Conservation (phyloP, 2,329 filamentous ascomycete genomes). For the Cadophora sp. region DNA sequence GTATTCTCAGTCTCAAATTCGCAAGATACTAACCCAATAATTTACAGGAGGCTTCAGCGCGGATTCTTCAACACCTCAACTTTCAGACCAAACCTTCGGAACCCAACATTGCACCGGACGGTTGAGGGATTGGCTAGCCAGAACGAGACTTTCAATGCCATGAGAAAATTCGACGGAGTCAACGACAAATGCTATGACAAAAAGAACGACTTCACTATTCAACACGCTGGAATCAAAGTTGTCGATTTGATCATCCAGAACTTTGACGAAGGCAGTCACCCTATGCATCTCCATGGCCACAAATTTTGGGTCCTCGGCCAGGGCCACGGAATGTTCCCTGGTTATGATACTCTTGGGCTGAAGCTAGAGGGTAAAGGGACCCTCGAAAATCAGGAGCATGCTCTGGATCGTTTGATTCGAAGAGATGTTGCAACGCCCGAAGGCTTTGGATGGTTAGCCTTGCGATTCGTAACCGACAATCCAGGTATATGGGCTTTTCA, state of each 20-base stretch:
- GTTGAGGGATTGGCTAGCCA: constrained; percentile 51
- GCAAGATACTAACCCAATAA: background rate
- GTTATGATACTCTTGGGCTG: constrained; percentile 50
- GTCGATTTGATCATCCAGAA: constrained; percentile 83
- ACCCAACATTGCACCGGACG: constrained; percentile 58
- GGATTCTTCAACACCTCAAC: constrained; percentile 65
- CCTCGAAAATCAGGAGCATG: constrained; percentile 46
- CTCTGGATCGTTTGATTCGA: constrained; percentile 51
- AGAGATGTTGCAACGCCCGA: constrained; percentile 61
- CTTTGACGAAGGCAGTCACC: constrained; percentile 72
- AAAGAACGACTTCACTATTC: constrained; percentile 64
- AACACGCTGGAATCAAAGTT: constrained; percentile 63
- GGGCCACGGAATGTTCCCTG: constrained; percentile 69
- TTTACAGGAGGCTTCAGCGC: constrained; percentile 54
- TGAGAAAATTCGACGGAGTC: constrained; percentile 54
- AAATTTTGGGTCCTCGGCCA: constrained; percentile 65
- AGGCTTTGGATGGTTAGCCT: constrained; percentile 60
- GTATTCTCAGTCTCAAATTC: background rate
- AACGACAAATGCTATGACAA: constrained; percentile 57
- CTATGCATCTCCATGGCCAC: constrained; percentile 79
- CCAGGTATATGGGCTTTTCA: constrained; percentile 65
- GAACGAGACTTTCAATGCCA: constrained; percentile 56
- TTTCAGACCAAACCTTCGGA: constrained; percentile 55
- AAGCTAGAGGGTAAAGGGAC: constrained; percentile 44
- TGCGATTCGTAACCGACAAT: constrained; percentile 63